These are phyloP conservation scores for Saturnispora mendoncae DNA, from an alignment of 805 yeast species.

Conservation along the genomic window DNA sequence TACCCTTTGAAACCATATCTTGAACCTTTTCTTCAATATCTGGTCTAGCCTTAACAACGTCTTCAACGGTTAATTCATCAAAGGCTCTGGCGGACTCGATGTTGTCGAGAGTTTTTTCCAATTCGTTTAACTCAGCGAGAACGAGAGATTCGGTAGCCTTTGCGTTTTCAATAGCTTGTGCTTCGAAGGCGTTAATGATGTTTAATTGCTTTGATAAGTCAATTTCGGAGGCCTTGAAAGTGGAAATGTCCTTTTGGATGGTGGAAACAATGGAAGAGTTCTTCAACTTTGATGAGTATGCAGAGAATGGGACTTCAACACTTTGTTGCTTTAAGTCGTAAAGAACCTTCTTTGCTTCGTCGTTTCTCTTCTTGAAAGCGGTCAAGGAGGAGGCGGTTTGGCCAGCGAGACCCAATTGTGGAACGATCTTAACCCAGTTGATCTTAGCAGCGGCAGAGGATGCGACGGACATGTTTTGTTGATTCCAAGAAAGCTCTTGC, in stretches of 20 bases:
- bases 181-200: conserved; percentile 88
- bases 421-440: conserved; percentile 89
- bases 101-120: conserved; percentile 82
- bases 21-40: conserved; percentile 93
- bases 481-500: not conserved
- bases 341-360: conserved; percentile 86
- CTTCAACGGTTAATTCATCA: conserved; percentile 93
- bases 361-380: conserved; percentile 96
- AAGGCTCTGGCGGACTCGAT: conserved; percentile 97
- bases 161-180: conserved; percentile 93
- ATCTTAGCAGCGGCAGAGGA: conserved; percentile 46
- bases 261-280: conserved; percentile 73
- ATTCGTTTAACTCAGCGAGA: conserved; percentile 71
- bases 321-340: conserved; percentile 64
- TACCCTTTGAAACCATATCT: conserved; percentile 92
- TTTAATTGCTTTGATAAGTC: conserved; percentile 85
- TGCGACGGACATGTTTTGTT: conserved; percentile 16
- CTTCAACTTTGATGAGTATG: conserved; percentile 73
- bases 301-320: conserved; percentile 68
- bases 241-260: conserved; percentile 65
- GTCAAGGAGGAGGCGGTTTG: conserved; percentile 76
- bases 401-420: conserved; percentile 87
- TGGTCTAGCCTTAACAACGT: conserved; percentile 91
- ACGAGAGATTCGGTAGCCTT: conserved; percentile 87
- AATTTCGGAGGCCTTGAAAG: conserved; percentile 76